Percentiles rank a stretch among this genome's conserved stretches.
These are phyloP conservation scores for Pseudogymnoascus sp. DNA, from an alignment of 2,329 filamentous ascomycete genomes.

Conservation along the genomic window DNA sequence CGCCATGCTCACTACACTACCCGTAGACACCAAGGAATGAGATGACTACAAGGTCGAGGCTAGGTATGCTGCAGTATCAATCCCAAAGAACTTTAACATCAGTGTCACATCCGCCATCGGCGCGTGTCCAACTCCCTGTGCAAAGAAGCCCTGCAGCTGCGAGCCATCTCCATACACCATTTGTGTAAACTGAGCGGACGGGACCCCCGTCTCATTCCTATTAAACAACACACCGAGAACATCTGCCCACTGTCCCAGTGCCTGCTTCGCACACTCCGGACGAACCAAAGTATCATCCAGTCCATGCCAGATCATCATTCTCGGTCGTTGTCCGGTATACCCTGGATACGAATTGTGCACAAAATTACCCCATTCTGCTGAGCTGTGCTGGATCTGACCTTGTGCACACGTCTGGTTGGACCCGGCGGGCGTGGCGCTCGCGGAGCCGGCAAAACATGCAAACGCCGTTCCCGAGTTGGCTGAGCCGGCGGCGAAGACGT, in stretches of 20 bases:
- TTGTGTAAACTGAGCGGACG: conserved; percentile 24
- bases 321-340: conserved; percentile 30
- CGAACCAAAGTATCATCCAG: conserved; percentile 29
- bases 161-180: conserved; percentile 27
- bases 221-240: conserved; percentile 31
- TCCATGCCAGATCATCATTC: conserved; percentile 31
- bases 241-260: conserved; percentile 36
- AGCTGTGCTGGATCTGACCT: conserved; percentile 12
- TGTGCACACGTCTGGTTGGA: conserved; percentile 45
- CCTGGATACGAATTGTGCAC: conserved; percentile 31
- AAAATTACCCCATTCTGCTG: conserved; percentile 38
- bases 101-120: conserved; percentile 9
- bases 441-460: conserved; percentile 31
- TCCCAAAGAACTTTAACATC: background rate
- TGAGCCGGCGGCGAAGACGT: conserved; percentile 34
- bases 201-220: conserved; percentile 22
- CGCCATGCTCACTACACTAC: conserved; percentile 1
- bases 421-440: conserved; percentile 33
- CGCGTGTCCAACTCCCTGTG: conserved; percentile 25
- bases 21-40: too few species aligned
- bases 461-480: conserved; percentile 29
- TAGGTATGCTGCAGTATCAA: background rate
- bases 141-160: conserved; percentile 25
- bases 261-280: conserved; percentile 32
- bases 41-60: background rate